Evolutionary conservation across 352 stramenopile genomes (phyloP), one percentile per base, ranked within the genome.

Genomic region (Pythium rhizo-oryzae): DNA sequence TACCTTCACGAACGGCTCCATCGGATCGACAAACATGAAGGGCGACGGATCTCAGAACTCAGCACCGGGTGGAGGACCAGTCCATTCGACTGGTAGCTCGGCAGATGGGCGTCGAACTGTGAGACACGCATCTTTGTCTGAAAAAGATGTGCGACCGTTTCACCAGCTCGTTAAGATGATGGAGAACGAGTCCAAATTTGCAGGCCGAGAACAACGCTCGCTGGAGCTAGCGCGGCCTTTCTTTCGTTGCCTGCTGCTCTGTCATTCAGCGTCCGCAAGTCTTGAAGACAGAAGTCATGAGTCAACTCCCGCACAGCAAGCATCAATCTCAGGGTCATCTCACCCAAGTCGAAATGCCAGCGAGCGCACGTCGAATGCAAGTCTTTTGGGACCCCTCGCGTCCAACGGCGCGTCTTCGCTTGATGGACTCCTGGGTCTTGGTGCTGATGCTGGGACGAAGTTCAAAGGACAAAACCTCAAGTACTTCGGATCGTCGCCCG

Each of bases 221-320:
- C 71, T 92, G 0, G 82, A 90, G 35, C 56, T 93, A 5, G 84
- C 82, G 18, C 76, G 80, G 1, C 84, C 84, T 13, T 96, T 96
- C 49, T 96, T 96, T 51, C 81, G 89, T 0, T 94, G 85, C 62
- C 25, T 96, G 2, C 59, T 94, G 21, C 75, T 96, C 12, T 96
- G 89, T 47, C 89, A 96, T 67, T 94, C 85, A 0, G 89, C 83
- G 0, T 92, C 85, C 0, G 80, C 90, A 11, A 74, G 75, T 16
- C 66, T 91, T 12, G 77, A 91, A 66, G 80, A 90, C 37, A 59
- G 21, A 21, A 37, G 50, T 1, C 39, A 30, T 18, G 57, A 62
- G 4, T 19, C 39, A 24, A 25, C 54, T 23, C 30, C 49, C 0
- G 37, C 24, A 1, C 50, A 73, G 33, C 44, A 70, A 37, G 46